Conservation (phyloP, 345 rosid species). For the Euclidium syriacum region DNA sequence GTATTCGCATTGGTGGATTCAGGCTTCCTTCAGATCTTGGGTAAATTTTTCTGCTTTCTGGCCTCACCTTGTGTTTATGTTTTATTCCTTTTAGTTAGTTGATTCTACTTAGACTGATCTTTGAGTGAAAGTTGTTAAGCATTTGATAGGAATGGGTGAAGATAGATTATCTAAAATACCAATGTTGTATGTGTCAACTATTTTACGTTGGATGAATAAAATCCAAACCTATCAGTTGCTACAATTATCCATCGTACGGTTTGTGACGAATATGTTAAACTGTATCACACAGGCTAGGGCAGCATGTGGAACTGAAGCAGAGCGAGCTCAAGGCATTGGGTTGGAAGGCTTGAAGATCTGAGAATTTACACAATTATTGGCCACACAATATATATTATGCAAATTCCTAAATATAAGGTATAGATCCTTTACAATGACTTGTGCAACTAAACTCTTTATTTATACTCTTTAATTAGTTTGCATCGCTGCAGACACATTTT, state of each 20-base stretch:
- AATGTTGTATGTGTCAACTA: neutral
- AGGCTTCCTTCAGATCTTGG: constrained; percentile 90
- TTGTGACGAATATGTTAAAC: neutral
- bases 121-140: neutral
- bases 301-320: constrained; percentile 61
- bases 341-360: constrained; percentile 44
- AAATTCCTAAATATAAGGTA: no score
- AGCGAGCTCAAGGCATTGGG: constrained; percentile 66
- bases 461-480: no score
- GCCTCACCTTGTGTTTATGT: neutral
- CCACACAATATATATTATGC: neutral
- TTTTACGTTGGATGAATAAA: neutral
- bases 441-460: no score
- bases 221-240: neutral
- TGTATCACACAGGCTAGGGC: constrained; percentile 60
- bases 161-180: neutral
- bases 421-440: no score
- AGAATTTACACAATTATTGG: neutral
- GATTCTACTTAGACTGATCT: neutral
- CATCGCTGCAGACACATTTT: no score
- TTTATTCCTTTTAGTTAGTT: neutral
- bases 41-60: constrained; percentile 34
- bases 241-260: neutral
- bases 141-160: neutral
- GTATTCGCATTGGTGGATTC: constrained; percentile 82